Percentiles rank a stretch among this genome's conserved stretches.
Conservation (phyloP, 225 moss, liverwort and hornwort species). For the Neckera pumila region DNA sequence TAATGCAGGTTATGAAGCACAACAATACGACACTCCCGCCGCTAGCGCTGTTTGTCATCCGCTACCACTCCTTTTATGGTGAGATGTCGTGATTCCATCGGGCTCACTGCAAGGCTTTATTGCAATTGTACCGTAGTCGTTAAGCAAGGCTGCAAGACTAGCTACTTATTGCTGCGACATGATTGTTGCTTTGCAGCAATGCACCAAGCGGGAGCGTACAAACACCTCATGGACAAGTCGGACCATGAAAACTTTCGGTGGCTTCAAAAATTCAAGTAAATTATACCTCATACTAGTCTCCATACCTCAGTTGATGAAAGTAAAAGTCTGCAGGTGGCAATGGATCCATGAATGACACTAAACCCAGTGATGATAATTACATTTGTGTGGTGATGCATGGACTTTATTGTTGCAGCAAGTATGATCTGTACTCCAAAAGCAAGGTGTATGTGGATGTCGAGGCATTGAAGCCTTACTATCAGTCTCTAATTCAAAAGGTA, state of each 20-base stretch:
- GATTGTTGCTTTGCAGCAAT: conserved; percentile 24
- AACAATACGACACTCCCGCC: conserved; percentile 47
- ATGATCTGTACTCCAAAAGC: conserved; percentile 65
- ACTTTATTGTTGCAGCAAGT: conserved; percentile 30
- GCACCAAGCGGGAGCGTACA: conserved; percentile 49
- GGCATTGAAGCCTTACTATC: conserved; percentile 57
- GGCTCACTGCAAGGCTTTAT: not conserved
- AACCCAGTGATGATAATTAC: not conserved
- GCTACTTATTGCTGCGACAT: not conserved
- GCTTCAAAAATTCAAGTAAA: conserved; percentile 56
- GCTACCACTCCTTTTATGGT: conserved; percentile 75
- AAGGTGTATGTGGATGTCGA: conserved; percentile 46
- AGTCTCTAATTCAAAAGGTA: conserved; percentile 52
- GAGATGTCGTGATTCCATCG: not conserved
- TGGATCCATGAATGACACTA: not conserved
- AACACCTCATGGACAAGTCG: conserved; percentile 34
- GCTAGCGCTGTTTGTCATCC: conserved; percentile 48
- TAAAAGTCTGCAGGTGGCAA: not conserved
- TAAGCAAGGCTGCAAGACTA: not conserved
- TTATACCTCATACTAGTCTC: not conserved
- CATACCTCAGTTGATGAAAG: not conserved
- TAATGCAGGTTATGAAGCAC: conserved; percentile 43
- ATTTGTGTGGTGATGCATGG: not conserved
- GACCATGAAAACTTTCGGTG: conserved; percentile 42
- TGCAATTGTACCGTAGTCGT: not conserved